Percentiles rank a stretch among this genome's conserved stretches.
Conservation (phyloP, 23 red algal species). For the Gracilaria domingensis region DNA sequence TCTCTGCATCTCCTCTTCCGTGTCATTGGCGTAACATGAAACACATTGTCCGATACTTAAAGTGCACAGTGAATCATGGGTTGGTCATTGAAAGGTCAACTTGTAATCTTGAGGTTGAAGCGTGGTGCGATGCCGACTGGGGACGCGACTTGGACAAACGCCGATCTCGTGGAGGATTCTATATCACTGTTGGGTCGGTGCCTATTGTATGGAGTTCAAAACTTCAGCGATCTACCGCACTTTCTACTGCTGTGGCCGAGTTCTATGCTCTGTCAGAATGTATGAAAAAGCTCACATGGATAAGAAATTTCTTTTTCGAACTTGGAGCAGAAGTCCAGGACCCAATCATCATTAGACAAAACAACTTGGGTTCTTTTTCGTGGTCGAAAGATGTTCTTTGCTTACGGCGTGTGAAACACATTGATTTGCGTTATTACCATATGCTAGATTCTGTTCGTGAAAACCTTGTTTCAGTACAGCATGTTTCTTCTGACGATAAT, state of each 20-base stretch:
- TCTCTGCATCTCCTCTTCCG: background rate
- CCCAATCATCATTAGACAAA: too few relatives aligned
- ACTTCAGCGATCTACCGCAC: background rate
- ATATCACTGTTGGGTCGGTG: background rate
- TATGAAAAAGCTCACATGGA: background rate
- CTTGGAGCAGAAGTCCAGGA: background rate
- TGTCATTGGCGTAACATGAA: constrained; percentile 28
- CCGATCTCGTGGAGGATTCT: background rate
- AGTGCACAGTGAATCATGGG: too few relatives aligned
- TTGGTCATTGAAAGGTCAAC: too few relatives aligned
- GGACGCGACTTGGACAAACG: background rate
- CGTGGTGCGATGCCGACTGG: constrained; percentile 29
- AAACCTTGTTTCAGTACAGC: background rate
- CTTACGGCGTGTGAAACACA: background rate
- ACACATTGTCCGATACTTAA: too few relatives aligned
- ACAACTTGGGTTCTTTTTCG: too few relatives aligned
- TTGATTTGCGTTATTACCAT: background rate
- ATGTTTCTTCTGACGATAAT: background rate
- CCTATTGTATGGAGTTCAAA: constrained; percentile 37
- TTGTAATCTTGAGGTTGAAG: background rate
- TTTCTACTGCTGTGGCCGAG: constrained; percentile 12
- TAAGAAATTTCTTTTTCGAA: background rate
- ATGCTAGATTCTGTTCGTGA: background rate
- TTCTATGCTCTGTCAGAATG: constrained; percentile 40
- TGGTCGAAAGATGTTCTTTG: background rate